These are phyloP conservation scores for Tetrapisispora fleetii DNA, from an alignment of 805 yeast species.

Conservation along the genomic window DNA sequence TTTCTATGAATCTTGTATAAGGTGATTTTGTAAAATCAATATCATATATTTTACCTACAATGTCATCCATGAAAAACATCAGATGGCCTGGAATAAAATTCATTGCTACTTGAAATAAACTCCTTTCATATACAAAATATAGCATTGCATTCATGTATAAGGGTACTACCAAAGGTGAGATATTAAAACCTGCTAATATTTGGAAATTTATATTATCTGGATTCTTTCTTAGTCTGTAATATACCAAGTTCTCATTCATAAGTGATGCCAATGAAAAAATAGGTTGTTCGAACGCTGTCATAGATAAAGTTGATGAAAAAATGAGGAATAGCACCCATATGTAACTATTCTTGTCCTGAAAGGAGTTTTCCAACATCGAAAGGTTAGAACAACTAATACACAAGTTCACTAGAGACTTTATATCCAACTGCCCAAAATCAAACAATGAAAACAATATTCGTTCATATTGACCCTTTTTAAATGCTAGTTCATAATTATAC, in stretches of 20 bases:
- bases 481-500: slow-evolving; percentile 32
- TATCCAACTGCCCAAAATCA: slow-evolving; percentile 29
- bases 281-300: slow-evolving; percentile 22
- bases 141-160: slow-evolving; percentile 16
- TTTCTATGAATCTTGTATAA: slow-evolving; percentile 16
- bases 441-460: slow-evolving; percentile 32
- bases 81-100: slow-evolving; percentile 25
- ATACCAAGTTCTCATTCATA: slow-evolving; percentile 21
- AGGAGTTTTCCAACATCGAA: slow-evolving; percentile 21
- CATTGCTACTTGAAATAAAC: slow-evolving; percentile 16
- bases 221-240: slow-evolving; percentile 18
- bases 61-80: slow-evolving; percentile 21
- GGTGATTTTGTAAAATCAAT: slow-evolving; percentile 23
- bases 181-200: slow-evolving; percentile 16
- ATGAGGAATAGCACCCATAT: slow-evolving; percentile 17
- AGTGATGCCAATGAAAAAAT: slow-evolving; percentile 18
- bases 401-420: slow-evolving; percentile 17
- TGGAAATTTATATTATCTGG: slow-evolving; percentile 12
- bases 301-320: slow-evolving; percentile 9
- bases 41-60: slow-evolving; percentile 18
- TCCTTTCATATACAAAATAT: slow-evolving; percentile 12
- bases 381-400: slow-evolving; percentile 16
- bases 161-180: slow-evolving; percentile 15
- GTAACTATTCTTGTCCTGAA: slow-evolving; percentile 15
- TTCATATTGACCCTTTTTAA: slow-evolving; percentile 31